Base-by-base conservation (phyloP, 495 filamentous ascomycete species). In the Letharia lupina region DNA sequence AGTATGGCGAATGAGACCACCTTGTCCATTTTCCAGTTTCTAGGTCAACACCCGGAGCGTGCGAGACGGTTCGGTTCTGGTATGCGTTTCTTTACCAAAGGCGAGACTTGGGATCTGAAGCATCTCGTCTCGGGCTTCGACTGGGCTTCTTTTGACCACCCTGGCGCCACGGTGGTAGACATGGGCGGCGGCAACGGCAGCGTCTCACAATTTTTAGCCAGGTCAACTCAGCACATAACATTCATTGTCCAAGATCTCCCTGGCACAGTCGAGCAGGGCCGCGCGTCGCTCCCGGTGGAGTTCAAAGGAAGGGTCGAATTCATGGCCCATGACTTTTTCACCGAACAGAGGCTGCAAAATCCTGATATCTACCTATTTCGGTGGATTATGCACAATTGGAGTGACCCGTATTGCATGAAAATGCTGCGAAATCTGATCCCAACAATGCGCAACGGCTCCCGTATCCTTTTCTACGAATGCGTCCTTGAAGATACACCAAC, bases 201-300 rank as follows among this genome's bases (percentile, higher is more conserved):
- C 62, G 71, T 72, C 41, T 68, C 72, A 28, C 61, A 72, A 45
- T 69, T 71, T 10, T 63, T 78, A 15, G 71, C 75, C 33, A 62
- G 68, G 35, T 47, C 48, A 9, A 72, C 69, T 50, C 67, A 67
- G 12, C 15, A 68, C n/a, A 62, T 77, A 11, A 68, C 57, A 3
- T 73, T 86, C 67, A 74, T 86, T 18, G 83, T 86, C 28, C 82
- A 86, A 65, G 84, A 87, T 70, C 73, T 83, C 39, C 75, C 74
- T 1, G 75, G 77, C 56, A 81, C 79, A 12, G 70, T 84, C 18
- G 73, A 73, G 12, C 76, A 73, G 44, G 80, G 76, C 40, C 23
- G 60, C 9, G 77, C 78, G 2, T 69, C 72, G 41, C 73, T 78
- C 0, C 67, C 79, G 11, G 72, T 67, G 59, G 77, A 72, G 1